These are phyloP conservation scores for Exophiala spinifera DNA, from an alignment of 2,329 filamentous ascomycete species.

Conservation along the genomic window DNA sequence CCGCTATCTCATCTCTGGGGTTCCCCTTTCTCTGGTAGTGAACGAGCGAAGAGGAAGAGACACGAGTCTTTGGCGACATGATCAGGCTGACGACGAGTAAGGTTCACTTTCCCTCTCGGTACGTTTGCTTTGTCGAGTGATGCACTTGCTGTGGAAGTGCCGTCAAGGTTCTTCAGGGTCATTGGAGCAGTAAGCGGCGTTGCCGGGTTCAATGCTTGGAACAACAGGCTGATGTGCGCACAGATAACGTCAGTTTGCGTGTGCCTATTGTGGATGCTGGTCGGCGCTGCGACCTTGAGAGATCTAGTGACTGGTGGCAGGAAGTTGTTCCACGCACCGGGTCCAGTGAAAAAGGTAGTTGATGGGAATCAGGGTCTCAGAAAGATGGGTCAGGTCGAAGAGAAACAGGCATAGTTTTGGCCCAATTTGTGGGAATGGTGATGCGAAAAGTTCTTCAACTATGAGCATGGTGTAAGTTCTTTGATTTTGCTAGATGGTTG, in stretches of 20 bases:
- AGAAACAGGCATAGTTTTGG: too few species aligned
- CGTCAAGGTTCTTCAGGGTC: slow-evolving; percentile 54
- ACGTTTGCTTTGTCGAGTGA: slow-evolving; percentile 50
- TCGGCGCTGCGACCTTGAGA: slow-evolving; percentile 49
- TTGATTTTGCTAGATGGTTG: neutral
- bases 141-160: slow-evolving; percentile 48
- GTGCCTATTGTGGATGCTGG: slow-evolving; percentile 54
- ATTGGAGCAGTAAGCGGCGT: slow-evolving; percentile 46
- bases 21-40: too few species aligned
- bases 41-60: too few species aligned
- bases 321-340: slow-evolving; percentile 8
- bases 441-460: too few species aligned
- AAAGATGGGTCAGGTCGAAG: too few species aligned
- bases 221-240: neutral
- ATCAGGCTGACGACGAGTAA: neutral
- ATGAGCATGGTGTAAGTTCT: too few species aligned
- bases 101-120: slow-evolving; percentile 57
- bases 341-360: neutral
- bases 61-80: neutral
- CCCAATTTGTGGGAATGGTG: too few species aligned
- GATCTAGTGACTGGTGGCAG: slow-evolving; percentile 27
- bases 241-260: slow-evolving; percentile 46
- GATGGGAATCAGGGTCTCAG: neutral
- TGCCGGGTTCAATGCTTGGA: neutral
- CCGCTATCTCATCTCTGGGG: too few species aligned